A percentile compares a stretch with the other conserved stretches of the same genome.
These are phyloP conservation scores for Tolypocladium capitatum DNA, from an alignment of 2,329 filamentous ascomycete genomes.

Conservation along the genomic window DNA sequence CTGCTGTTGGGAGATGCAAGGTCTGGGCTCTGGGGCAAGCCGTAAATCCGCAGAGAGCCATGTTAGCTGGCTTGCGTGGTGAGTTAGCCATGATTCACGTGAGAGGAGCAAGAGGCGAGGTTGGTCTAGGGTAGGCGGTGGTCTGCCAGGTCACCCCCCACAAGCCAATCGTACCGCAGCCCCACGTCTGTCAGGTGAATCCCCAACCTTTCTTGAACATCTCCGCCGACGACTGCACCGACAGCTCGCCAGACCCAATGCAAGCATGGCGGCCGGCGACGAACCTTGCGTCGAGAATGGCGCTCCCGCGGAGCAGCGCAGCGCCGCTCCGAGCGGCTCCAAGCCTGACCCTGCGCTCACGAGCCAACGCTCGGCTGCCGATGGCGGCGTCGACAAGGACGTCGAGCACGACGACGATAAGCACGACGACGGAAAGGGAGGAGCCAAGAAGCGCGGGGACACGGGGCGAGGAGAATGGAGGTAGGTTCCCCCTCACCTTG, in stretches of 20 bases:
- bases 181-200: neutral
- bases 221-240: neutral
- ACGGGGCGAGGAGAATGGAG: conserved; percentile 13
- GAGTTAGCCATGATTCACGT: neutral
- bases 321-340: conserved; percentile 3
- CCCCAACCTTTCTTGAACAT: neutral
- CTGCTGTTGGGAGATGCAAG: too few species aligned
- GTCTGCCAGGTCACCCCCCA: neutral
- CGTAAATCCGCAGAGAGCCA: neutral
- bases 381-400: too few species aligned
- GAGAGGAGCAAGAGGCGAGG: too few species aligned
- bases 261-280: conserved; percentile 18
- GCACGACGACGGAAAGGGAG: conserved; percentile 3
- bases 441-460: conserved; percentile 10
- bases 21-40: too few species aligned
- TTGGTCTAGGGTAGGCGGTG: neutral
- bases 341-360: neutral
- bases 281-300: conserved; percentile 15
- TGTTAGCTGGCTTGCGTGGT: neutral
- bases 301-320: conserved; percentile 5
- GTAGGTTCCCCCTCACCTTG: conserved; percentile 1
- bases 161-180: neutral
- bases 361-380: neutral
- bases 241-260: conserved; percentile 10
- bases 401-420: neutral